Evolutionary conservation across 305 asterid species (phyloP).

Genomic region (Fraxinus ornus): DNA sequence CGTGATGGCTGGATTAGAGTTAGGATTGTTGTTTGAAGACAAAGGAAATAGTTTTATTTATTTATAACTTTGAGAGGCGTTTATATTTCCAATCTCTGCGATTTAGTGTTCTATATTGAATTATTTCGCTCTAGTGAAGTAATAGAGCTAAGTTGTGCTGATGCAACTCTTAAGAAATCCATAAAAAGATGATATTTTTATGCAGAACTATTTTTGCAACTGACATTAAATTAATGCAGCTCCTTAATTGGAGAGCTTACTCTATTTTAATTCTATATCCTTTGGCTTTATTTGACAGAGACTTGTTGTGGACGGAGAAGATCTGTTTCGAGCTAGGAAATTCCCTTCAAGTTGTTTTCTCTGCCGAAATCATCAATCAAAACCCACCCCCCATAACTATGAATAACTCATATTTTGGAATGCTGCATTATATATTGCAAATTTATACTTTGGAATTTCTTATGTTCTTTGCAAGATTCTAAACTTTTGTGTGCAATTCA

Average conservation of each 20-base stretch:
- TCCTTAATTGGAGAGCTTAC: neutral
- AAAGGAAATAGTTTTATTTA: neutral
- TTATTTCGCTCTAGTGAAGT: neutral
- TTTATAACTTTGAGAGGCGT: neutral
- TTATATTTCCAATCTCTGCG: neutral
- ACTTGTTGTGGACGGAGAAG: neutral
- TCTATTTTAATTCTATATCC: neutral
- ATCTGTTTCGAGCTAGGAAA: neutral
- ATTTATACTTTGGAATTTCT: neutral
- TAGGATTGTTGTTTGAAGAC: neutral
- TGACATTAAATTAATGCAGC: neutral
- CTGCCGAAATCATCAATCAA: neutral
- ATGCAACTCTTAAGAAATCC: neutral
- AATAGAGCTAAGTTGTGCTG: neutral
- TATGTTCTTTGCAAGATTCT: neutral
- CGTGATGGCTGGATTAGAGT: neutral
- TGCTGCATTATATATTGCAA: neutral
- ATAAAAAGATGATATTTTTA: neutral
- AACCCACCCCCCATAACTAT: neutral
- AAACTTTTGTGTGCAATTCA: neutral
- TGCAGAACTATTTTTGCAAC: neutral
- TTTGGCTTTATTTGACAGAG: neutral
- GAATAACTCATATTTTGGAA: neutral
- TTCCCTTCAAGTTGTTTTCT: neutral
- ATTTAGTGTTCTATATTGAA: neutral